Evolutionary conservation across 2,329 filamentous ascomycete species (phyloP).

Genomic region (Ophiocordyceps camponoti-rufipedis): DNA sequence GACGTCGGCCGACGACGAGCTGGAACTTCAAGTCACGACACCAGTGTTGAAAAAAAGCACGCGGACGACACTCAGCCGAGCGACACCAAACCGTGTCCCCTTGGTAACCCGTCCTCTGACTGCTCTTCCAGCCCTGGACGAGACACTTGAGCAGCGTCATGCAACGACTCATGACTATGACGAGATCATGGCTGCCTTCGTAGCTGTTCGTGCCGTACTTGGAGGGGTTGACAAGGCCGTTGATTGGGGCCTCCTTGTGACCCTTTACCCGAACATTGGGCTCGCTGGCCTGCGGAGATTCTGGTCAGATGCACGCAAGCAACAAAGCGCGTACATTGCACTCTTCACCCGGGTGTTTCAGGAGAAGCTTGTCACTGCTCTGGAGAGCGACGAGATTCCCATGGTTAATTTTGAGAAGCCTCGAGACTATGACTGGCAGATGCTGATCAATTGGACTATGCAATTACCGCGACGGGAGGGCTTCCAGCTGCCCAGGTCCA

Average conservation of each 20-base stretch:
- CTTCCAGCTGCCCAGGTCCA: constrained; percentile 28
- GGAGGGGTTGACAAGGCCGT: constrained; percentile 40
- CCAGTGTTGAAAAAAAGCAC: not conserved
- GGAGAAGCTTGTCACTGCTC: constrained; percentile 44
- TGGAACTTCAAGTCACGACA: not conserved
- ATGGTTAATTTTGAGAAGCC: constrained; percentile 45
- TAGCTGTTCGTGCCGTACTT: constrained; percentile 37
- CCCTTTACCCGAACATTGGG: constrained; percentile 34
- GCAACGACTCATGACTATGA: constrained; percentile 6
- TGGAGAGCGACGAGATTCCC: constrained; percentile 41
- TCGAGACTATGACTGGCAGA: constrained; percentile 48
- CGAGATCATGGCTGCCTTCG: constrained; percentile 34
- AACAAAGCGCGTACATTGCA: constrained; percentile 32
- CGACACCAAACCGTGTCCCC: constrained; percentile 11
- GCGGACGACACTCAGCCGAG: not conserved
- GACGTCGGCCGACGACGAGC: constrained; percentile 2
- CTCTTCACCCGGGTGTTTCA: constrained; percentile 43
- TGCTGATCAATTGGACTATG: constrained; percentile 48
- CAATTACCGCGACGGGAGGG: constrained; percentile 27
- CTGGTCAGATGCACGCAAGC: constrained; percentile 33
- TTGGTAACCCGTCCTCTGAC: constrained; percentile 12
- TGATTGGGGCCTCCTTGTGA: constrained; percentile 41
- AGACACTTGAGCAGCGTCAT: constrained; percentile 1
- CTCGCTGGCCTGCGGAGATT: constrained; percentile 32
- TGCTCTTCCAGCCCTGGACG: constrained; percentile 4